Conservation (phyloP, 768 basidiomycete species). For the Dentipellis fragilis region DNA sequence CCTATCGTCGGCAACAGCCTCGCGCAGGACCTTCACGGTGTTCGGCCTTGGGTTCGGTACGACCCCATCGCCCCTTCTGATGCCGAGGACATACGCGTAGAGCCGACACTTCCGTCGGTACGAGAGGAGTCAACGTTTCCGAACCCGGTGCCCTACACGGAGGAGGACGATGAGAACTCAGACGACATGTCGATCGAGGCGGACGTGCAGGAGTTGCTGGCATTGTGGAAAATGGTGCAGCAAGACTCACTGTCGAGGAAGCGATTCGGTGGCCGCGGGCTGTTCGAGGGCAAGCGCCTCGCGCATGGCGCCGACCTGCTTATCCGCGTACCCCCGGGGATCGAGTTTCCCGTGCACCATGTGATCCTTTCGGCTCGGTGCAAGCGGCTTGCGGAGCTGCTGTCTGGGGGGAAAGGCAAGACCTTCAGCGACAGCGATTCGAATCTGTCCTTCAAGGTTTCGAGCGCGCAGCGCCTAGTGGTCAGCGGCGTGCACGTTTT, state of each 20-base stretch:
- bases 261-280: background rate
- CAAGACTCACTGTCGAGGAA: constrained; percentile 3
- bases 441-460: background rate
- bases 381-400: constrained; percentile 29
- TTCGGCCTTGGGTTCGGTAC: constrained; percentile 48
- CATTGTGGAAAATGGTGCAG: constrained; percentile 14
- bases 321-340: constrained; percentile 31
- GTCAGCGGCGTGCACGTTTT: constrained; percentile 54
- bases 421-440: constrained; percentile 6
- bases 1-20: constrained; percentile 44
- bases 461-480: constrained; percentile 21
- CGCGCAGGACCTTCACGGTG: constrained; percentile 50
- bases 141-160: background rate
- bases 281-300: constrained; percentile 8
- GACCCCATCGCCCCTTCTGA: constrained; percentile 12
- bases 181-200: constrained; percentile 22
- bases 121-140: background rate
- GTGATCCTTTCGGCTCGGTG: constrained; percentile 58
- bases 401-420: constrained; percentile 23
- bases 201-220: constrained; percentile 25
- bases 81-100: background rate
- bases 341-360: constrained; percentile 51
- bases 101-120: constrained; percentile 1
- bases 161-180: constrained; percentile 15
- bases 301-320: constrained; percentile 56